Base-by-base conservation (phyloP, 2,329 filamentous ascomycete genomes). In the Ophiostoma perfectum region DNA sequence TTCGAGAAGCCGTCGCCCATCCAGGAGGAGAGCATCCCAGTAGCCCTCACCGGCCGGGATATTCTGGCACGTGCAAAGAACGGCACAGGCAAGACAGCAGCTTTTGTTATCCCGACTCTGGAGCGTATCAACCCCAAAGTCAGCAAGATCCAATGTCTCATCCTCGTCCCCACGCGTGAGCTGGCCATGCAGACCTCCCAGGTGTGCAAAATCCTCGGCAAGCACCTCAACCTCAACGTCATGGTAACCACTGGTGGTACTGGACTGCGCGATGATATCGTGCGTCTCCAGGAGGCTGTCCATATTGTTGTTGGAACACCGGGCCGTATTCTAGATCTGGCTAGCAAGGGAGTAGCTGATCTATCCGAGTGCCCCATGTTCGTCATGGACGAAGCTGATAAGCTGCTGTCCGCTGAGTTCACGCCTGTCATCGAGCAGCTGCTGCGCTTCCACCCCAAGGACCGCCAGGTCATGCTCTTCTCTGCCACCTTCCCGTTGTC, bases 241-340 rank as follows among this genome's bases (percentile, higher is more conserved):
- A 99, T 99, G 96, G 96, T 99, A 73, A 97, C 94, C 64, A 99
- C 96, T 38, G 95, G 95, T 79, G 95, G 95, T 75, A 98, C 95
- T 58, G 91, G 92, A 39, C 83, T 99, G 68, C 92, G 95, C 76
- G 95, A 99, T 78, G 95, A 99, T 78, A 99, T 99, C 77, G 88
- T 99, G 74, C 92, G 95, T 76, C 82, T 99, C 74, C 91, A 92
- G 80, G 94, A 99, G 73, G 86, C 94, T 67, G 94, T 99, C 74
- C 95, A 99, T 81, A 94, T 99, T 78, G 91, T 99, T 76, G 95
- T 99, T 75, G 95, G 95, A 77, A 99, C 95, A 68, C 95, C 95
- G 45, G 95, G 95, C 72, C 88, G 95, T 83, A 97, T 99, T 75
- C 87, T 98, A 72, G 95, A 99, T 82, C 82, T 99, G 74, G 94